phyloP scores from a whole-genome alignment of 768 basidiomycete genomes.

The Termitomyces sp. region DNA sequence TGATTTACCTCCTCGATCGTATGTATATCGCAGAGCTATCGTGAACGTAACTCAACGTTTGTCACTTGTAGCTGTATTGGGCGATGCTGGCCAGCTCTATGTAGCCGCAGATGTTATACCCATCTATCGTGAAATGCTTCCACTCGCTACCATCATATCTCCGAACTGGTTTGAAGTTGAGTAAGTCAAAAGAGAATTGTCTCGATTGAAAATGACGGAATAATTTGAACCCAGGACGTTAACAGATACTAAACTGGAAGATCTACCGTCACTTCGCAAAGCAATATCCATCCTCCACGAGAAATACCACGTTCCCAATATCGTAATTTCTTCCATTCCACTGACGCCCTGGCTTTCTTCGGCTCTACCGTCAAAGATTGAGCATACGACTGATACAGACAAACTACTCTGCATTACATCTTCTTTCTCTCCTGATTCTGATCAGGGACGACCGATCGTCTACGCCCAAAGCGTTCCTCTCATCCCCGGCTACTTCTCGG shows the following conservation, averaged over 20 bases:
- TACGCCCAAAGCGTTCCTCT: conserved; percentile 73
- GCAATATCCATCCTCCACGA: conserved; percentile 76
- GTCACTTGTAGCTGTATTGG: conserved; percentile 74
- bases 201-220: background rate
- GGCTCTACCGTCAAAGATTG: conserved; percentile 46
- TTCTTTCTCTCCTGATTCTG: conserved; percentile 30
- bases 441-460: conserved; percentile 31
- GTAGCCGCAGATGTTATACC: conserved; percentile 86
- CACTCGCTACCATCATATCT: conserved; percentile 89
- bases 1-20: conserved; percentile 94
- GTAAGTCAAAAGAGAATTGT: conserved; percentile 39
- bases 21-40: conserved; percentile 26
- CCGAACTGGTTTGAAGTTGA: conserved; percentile 99
- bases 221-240: conserved; percentile 52
- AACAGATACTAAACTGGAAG: conserved; percentile 68
- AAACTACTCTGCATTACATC: conserved; percentile 85
- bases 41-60: background rate
- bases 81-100: conserved; percentile 87
- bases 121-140: conserved; percentile 75
- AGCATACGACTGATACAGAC: conserved; percentile 34
- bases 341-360: conserved; percentile 57
- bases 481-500: conserved; percentile 90
- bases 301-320: conserved; percentile 74
- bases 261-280: conserved; percentile 58
- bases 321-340: conserved; percentile 91